These are phyloP conservation scores for Schwanniomyces yamadae DNA, from an alignment of 805 yeast species.

Conservation along the genomic window DNA sequence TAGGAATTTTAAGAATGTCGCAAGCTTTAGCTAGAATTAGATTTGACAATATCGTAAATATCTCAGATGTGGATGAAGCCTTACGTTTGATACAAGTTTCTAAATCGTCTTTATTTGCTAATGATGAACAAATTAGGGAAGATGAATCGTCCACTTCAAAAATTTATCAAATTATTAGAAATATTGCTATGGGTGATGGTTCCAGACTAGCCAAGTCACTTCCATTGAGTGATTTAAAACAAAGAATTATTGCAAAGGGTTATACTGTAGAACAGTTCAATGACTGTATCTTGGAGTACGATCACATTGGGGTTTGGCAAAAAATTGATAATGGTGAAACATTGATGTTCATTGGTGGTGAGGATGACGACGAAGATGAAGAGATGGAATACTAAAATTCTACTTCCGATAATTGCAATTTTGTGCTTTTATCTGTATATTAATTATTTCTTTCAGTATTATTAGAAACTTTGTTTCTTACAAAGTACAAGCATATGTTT, in stretches of 20 bases:
- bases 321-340: conserved; percentile 66
- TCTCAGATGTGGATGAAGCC: conserved; percentile 93
- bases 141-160: conserved; percentile 67
- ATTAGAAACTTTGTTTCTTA: no score
- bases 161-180: conserved; percentile 69
- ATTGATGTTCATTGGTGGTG: conserved; percentile 52
- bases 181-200: conserved; percentile 46
- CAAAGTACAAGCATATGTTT: no score
- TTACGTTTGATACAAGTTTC: conserved; percentile 82
- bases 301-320: conserved; percentile 72
- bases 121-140: conserved; percentile 49
- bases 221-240: conserved; percentile 51
- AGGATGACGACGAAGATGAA: conserved; percentile 39
- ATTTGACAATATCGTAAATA: conserved; percentile 66
- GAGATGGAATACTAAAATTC: conserved; percentile 21
- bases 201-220: conserved; percentile 26
- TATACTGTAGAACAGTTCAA: conserved; percentile 77
- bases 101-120: conserved; percentile 72
- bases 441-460: no score
- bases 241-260: conserved; percentile 74
- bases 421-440: no score
- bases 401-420: no score
- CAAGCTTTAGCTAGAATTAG: conserved; percentile 93
- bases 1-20: conserved; percentile 87
- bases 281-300: conserved; percentile 74